These are phyloP conservation scores for Podaxis sp. DNA, from an alignment of 768 basidiomycete genomes.

Conservation along the genomic window DNA sequence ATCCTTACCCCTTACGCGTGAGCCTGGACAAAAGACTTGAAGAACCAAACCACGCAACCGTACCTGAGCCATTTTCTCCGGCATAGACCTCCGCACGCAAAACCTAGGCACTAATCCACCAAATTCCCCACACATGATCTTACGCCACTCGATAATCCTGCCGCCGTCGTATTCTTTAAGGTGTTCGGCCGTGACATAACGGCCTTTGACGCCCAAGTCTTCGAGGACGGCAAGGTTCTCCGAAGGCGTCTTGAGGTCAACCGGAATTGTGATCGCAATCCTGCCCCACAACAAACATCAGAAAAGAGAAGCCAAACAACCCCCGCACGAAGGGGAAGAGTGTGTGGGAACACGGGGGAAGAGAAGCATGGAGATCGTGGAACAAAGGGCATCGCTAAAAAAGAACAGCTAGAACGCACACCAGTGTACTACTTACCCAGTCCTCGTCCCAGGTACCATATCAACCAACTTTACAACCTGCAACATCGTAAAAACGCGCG, in stretches of 20 bases:
- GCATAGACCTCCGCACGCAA: conserved; percentile 45
- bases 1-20: conserved; percentile 2
- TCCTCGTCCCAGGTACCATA: conserved; percentile 24
- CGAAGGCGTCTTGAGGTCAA: conserved; percentile 46
- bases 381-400: too few relatives aligned
- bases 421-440: conserved; percentile 40
- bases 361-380: neutral
- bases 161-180: conserved; percentile 51
- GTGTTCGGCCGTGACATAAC: conserved; percentile 56
- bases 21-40: neutral
- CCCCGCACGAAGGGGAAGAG: too few relatives aligned
- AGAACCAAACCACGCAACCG: conserved; percentile 16
- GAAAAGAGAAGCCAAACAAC: neutral
- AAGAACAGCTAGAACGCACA: too few relatives aligned
- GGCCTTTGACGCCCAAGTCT: conserved; percentile 53
- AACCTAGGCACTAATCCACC: conserved; percentile 56
- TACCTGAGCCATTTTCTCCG: conserved; percentile 51
- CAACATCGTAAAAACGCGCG: conserved; percentile 57
- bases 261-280: conserved; percentile 49
- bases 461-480: conserved; percentile 8
- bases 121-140: conserved; percentile 57
- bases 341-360: neutral
- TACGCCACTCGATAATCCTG: conserved; percentile 54
- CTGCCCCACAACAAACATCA: conserved; percentile 19
- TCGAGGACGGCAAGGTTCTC: conserved; percentile 51